Evolutionary conservation across 441 rosid genomes (phyloP), one percentile per base, ranked within the genome.

Genomic region (Pelargonium citronellum): DNA sequence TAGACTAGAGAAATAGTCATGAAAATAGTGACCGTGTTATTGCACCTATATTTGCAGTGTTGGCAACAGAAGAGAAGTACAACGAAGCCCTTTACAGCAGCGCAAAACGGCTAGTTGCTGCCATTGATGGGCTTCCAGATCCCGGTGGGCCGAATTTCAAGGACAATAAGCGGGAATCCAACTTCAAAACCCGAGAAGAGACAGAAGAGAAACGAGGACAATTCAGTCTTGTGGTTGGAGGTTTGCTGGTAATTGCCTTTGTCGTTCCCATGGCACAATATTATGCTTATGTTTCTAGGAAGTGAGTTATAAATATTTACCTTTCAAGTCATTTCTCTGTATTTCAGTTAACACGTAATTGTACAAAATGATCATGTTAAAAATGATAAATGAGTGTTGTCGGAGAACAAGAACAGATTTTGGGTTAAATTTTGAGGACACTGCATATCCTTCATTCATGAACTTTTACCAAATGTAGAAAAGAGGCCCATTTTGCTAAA

Each of bases 211-310:
- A 94, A 79, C 78, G 97, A 41, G 98, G 98, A 66, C 98, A 94
- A 63, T 94, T 91, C 80, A 84, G 84, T 82, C 90, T 94, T 30
- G 98, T 94, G 20, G 96, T 94, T 77, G 97, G 98, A 67, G 96
- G 97, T 60, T 75, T 91, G 60, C 83, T 94, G 80, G 99, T 89
- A 71, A 86, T 94, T 79, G 93, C 98, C 69, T 94, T 91, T 63
- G 91, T 91, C 20, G 96, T 91, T 83, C 98, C 97, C 5, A 94
- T 94, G 98, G 97, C 96, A 37, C 97, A 94, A 69, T 94, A 94
- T 80, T 91, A 81, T 79, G 97, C 97, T 66, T 94, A 94, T 79
- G 86, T 94, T 67, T 94, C 99, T 70, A 89, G 70, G 81, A 94
- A 89, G 81, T 91, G 83, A 82, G 69, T 17, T 55, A 46, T 75